Percentiles rank a stretch among this genome's conserved stretches.
Evolutionary conservation across 345 rosid genomes (phyloP).

Genomic region (Barbarea vulgaris): DNA sequence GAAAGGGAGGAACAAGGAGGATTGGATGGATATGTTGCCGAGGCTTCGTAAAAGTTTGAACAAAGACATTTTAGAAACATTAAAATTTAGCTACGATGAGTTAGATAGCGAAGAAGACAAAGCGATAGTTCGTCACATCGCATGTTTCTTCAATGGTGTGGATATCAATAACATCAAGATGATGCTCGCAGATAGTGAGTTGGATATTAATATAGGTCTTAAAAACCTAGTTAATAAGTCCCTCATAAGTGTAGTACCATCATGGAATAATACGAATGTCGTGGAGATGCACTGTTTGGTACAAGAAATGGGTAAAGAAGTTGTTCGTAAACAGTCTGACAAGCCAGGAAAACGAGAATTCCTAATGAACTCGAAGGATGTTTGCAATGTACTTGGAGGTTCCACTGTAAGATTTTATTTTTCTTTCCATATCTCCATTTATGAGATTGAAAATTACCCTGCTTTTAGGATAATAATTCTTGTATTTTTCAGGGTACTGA

Average conservation of each 20-base stretch:
- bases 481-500: slow-evolving; percentile 35
- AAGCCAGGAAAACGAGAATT: slow-evolving; percentile 36
- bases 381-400: slow-evolving; percentile 12
- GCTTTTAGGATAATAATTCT: not conserved
- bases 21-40: slow-evolving; percentile 30
- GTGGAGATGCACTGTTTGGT: slow-evolving; percentile 43
- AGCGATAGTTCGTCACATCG: slow-evolving; percentile 41
- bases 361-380: slow-evolving; percentile 33
- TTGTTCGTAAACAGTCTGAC: slow-evolving; percentile 26
- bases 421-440: not conserved
- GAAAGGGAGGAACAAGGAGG: not conserved
- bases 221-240: slow-evolving; percentile 26
- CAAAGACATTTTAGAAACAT: slow-evolving; percentile 9
- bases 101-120: slow-evolving; percentile 8
- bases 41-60: slow-evolving; percentile 7
- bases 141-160: slow-evolving; percentile 34
- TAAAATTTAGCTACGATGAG: slow-evolving; percentile 39
- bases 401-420: not conserved
- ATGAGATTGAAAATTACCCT: not conserved
- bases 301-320: slow-evolving; percentile 40
- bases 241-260: slow-evolving; percentile 14
- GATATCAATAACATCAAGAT: not conserved
- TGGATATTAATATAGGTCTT: slow-evolving; percentile 2
- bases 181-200: slow-evolving; percentile 25
- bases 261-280: not conserved